Evolutionary conservation across 208 protist species (phyloP).

Genomic region (Leishmania tropica): DNA sequence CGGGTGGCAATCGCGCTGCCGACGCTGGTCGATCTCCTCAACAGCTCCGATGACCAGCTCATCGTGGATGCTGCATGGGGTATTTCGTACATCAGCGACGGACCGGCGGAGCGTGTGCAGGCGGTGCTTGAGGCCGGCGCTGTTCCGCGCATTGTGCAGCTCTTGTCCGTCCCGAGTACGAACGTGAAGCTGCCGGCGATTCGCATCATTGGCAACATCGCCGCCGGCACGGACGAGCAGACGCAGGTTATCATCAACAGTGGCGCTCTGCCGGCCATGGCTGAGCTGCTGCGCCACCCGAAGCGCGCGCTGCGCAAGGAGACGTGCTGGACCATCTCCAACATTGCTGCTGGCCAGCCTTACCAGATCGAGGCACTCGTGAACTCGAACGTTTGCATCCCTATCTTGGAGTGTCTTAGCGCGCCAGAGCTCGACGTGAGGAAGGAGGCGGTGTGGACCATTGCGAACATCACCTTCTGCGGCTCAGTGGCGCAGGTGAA

Average conservation of each 20-base stretch:
- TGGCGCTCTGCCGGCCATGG: conserved; percentile 78
- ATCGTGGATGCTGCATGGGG: conserved; percentile 97
- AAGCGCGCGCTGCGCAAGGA: conserved; percentile 97
- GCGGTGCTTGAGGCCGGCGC: conserved; percentile 93
- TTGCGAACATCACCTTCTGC: conserved; percentile 96
- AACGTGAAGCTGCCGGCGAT: conserved; percentile 95
- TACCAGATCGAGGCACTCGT: conserved; percentile 96
- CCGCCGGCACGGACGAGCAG: conserved; percentile 97
- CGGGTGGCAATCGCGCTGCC: conserved; percentile 85
- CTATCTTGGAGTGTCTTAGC: conserved; percentile 91
- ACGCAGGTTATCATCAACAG: conserved; percentile 97
- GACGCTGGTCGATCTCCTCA: conserved; percentile 84
- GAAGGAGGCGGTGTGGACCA: conserved; percentile 98
- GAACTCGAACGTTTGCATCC: conserved; percentile 88
- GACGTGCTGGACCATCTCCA: conserved; percentile 99
- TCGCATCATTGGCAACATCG: conserved; percentile 98
- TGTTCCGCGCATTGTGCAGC: conserved; percentile 89
- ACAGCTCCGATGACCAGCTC: conserved; percentile 94
- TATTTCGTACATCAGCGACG: conserved; percentile 97
- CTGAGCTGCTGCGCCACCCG: conserved; percentile 75
- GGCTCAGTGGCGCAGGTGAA: conserved; percentile 91
- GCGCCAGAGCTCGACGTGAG: conserved; percentile 94
- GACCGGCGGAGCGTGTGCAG: conserved; percentile 95
- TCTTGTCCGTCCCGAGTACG: conserved; percentile 79
- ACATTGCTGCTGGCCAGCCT: conserved; percentile 97